Percentiles rank a stretch among this genome's conserved stretches.
These are phyloP conservation scores for Diaporthe capsici DNA, from an alignment of 2,329 filamentous ascomycete genomes.

Conservation along the genomic window DNA sequence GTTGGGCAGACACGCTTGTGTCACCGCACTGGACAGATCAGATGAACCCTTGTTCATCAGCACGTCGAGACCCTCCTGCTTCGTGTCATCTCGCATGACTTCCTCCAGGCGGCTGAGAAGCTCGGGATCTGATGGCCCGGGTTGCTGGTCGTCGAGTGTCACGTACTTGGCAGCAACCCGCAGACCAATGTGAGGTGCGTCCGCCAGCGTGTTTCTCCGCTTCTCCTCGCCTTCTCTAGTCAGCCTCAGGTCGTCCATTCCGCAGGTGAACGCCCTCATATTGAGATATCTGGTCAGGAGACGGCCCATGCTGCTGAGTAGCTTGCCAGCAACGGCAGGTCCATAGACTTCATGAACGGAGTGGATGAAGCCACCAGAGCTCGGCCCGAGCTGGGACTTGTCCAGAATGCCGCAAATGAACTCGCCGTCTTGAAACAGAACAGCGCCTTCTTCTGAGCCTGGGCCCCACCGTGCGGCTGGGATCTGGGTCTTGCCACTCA, in stretches of 20 bases:
- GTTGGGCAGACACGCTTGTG: conserved; percentile 81
- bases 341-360: conserved; percentile 95
- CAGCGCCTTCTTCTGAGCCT: conserved; percentile 81
- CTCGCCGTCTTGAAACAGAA: conserved; percentile 89
- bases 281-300: conserved; percentile 90
- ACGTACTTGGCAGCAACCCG: conserved; percentile 91
- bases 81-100: conserved; percentile 89
- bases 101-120: conserved; percentile 86
- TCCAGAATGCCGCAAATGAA: conserved; percentile 93
- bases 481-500: conserved; percentile 84
- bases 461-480: conserved; percentile 84
- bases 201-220: conserved; percentile 77
- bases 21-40: conserved; percentile 83
- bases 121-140: conserved; percentile 76
- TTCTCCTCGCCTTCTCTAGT: conserved; percentile 82
- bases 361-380: conserved; percentile 88
- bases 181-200: conserved; percentile 79
- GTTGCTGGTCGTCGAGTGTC: conserved; percentile 77
- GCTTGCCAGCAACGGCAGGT: conserved; percentile 85
- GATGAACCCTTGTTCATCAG: conserved; percentile 82
- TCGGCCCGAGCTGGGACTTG: conserved; percentile 94
- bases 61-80: conserved; percentile 91
- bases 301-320: conserved; percentile 90
- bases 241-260: conserved; percentile 94
- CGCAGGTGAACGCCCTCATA: conserved; percentile 96